Evolutionary conservation across 805 yeast genomes (phyloP).

Genomic region (Candida germanica): DNA sequence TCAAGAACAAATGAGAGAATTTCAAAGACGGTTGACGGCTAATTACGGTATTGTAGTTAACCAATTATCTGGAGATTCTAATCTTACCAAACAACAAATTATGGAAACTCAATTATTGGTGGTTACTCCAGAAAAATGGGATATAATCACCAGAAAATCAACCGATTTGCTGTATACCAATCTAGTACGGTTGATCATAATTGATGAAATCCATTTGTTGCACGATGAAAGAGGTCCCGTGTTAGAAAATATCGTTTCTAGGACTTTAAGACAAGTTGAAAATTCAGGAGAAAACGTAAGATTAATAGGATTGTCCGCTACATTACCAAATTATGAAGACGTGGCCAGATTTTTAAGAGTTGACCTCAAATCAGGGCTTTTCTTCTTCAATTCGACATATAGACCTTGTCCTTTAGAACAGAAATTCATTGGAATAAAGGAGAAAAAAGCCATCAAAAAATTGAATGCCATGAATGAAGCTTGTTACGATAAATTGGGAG

Average conservation of each 20-base stretch:
- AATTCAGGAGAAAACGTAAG: slow-evolving; percentile 52
- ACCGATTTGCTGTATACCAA: slow-evolving; percentile 59
- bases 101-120: slow-evolving; percentile 77
- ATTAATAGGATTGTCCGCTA: slow-evolving; percentile 85
- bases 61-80: slow-evolving; percentile 89
- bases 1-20: slow-evolving; percentile 90
- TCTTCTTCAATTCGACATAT: slow-evolving; percentile 76
- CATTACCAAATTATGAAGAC: slow-evolving; percentile 83
- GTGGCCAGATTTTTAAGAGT: slow-evolving; percentile 81
- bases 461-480: slow-evolving; percentile 85
- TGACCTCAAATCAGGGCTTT: slow-evolving; percentile 53
- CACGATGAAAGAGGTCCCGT: slow-evolving; percentile 97
- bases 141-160: slow-evolving; percentile 83
- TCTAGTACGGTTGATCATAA: slow-evolving; percentile 66
- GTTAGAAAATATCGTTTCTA: slow-evolving; percentile 78
- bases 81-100: slow-evolving; percentile 71
- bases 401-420: slow-evolving; percentile 94
- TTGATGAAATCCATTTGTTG: slow-evolving; percentile 89
- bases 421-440: slow-evolving; percentile 84
- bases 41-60: slow-evolving; percentile 69
- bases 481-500: slow-evolving; percentile 71
- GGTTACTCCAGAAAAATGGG: slow-evolving; percentile 98
- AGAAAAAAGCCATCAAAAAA: slow-evolving; percentile 72
- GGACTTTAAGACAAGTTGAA: slow-evolving; percentile 53
- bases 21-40: slow-evolving; percentile 59